Evolutionary conservation across 2,329 filamentous ascomycete species (phyloP), one percentile per base, ranked within the genome.

Genomic region (Sclerotinia glacialis): DNA sequence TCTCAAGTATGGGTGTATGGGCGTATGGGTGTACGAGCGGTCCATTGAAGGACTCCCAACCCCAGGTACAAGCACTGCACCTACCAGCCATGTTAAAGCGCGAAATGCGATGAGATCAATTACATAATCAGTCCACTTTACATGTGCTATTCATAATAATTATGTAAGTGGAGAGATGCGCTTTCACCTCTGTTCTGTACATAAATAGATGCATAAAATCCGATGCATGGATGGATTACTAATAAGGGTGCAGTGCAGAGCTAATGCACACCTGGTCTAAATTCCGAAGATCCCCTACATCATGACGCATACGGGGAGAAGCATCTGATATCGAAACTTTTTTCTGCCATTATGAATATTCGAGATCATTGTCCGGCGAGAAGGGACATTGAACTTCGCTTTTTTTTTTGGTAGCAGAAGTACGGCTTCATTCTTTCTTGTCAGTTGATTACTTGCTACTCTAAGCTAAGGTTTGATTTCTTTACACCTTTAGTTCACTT

Each of bases 301-400:
- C 23, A 59, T 59, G 55, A 59, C 55, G 55, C 55, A 59, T 46
- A 58, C 37, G 55, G 40, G 37, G 40, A 58, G 55, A 40, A 44
- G 21, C 40, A 9, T 26, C 40, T 40, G 40, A 46, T 44, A n/a
- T 44, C 8, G 21, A 34, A 21, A 26, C 50, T 31, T 53, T 53
- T 31, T 53, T 34, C 50, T 11, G 21, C 21, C 26, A 21, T 12
- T 3, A 31, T 28, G 31, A 53, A 11, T 34, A 28, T 31, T 53
- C 50, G 50, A 53, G 26, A 11, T 21, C 21, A n/a, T 53, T 8
- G 31, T 23, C 44, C 28, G 58, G 58, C 21, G 42, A 47, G 44
- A 7, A 46, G 12, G 12, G 40, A 23, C 52, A 18, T 21, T 26
- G 23, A 49, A 60, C 5, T 34, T 60, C 21, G n/a, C 14, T 5